Evolutionary conservation across 805 yeast genomes (phyloP).

Genomic region (Suhomyces prunicola): DNA sequence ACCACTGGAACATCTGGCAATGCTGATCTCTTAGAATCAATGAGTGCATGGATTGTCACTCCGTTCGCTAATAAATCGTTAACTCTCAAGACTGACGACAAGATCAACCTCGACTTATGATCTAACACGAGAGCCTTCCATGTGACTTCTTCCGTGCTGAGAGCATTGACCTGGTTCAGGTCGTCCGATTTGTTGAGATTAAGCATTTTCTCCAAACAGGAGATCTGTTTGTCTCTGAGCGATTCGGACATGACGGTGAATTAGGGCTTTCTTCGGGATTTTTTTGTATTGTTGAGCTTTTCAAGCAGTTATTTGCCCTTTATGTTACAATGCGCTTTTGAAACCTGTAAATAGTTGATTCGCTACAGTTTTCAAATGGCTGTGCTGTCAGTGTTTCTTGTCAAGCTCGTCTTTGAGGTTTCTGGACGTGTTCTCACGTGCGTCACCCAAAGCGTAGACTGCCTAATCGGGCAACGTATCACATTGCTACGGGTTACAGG

Average conservation of each 20-base stretch:
- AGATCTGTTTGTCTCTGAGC: conserved; percentile 26
- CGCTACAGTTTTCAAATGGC: not conserved
- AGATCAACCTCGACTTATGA: conserved; percentile 71
- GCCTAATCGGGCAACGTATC: conserved; percentile 4
- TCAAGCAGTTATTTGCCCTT: not conserved
- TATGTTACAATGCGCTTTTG: not conserved
- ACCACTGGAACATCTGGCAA: conserved; percentile 93
- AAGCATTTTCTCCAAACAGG: conserved; percentile 71
- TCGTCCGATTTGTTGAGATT: conserved; percentile 67
- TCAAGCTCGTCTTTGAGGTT: not conserved
- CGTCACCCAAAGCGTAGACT: not conserved
- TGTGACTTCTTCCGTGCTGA: conserved; percentile 61
- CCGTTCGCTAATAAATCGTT: conserved; percentile 89
- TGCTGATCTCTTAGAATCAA: conserved; percentile 70
- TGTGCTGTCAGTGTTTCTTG: not conserved
- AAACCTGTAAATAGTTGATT: not conserved
- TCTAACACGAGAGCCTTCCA: conserved; percentile 95
- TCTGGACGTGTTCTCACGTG: not conserved
- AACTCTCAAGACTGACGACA: conserved; percentile 89
- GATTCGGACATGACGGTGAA: conserved; percentile 4
- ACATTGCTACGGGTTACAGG: not conserved
- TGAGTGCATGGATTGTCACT: conserved; percentile 81
- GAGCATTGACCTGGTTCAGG: conserved; percentile 51
- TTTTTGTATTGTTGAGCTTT: not conserved
- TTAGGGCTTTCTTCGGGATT: not conserved